These are phyloP conservation scores for Ensete glaucum DNA, from an alignment of 176 grass and related monocot species.

Conservation along the genomic window DNA sequence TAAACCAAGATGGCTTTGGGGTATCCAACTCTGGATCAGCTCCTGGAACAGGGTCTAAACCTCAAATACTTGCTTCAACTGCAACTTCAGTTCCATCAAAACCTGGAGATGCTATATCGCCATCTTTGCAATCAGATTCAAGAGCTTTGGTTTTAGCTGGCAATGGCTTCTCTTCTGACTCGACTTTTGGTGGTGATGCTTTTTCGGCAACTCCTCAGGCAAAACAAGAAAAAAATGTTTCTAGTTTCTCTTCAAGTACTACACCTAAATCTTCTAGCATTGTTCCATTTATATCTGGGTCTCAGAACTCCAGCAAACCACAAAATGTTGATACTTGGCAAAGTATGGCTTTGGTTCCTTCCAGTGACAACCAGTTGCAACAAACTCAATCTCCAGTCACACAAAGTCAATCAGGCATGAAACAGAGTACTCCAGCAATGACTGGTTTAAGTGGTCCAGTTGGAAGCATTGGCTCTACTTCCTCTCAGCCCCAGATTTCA, in stretches of 20 bases:
- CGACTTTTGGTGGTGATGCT: conserved; percentile 35
- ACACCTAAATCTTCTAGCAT: conserved; percentile 22
- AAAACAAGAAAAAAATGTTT: conserved; percentile 39
- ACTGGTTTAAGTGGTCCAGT: conserved; percentile 32
- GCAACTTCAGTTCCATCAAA: conserved; percentile 21
- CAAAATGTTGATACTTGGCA: conserved; percentile 33
- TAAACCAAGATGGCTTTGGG: conserved; percentile 37
- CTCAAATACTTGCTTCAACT: conserved; percentile 16
- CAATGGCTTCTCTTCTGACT: conserved; percentile 57
- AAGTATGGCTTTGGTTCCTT: conserved; percentile 24
- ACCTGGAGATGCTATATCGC: conserved; percentile 22
- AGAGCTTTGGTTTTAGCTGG: conserved; percentile 44
- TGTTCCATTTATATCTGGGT: conserved; percentile 32
- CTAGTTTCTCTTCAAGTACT: conserved; percentile 31
- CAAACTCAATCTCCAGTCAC: conserved; percentile 32
- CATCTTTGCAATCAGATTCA: conserved; percentile 47
- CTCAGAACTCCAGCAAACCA: conserved; percentile 36
- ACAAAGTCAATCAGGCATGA: conserved; percentile 34
- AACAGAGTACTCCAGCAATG: conserved; percentile 30
- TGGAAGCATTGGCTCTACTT: conserved; percentile 38
- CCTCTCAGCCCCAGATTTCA: conserved; percentile 35
- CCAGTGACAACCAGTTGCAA: conserved; percentile 35
- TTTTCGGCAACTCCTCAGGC: conserved; percentile 35
- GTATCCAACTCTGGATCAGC: conserved; percentile 31
- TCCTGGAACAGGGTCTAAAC: conserved; percentile 23